A percentile compares a stretch with the other conserved stretches of the same genome.
Evolutionary conservation across 495 filamentous ascomycete species (phyloP).

Genomic region (Talaromyces trachyspermus): DNA sequence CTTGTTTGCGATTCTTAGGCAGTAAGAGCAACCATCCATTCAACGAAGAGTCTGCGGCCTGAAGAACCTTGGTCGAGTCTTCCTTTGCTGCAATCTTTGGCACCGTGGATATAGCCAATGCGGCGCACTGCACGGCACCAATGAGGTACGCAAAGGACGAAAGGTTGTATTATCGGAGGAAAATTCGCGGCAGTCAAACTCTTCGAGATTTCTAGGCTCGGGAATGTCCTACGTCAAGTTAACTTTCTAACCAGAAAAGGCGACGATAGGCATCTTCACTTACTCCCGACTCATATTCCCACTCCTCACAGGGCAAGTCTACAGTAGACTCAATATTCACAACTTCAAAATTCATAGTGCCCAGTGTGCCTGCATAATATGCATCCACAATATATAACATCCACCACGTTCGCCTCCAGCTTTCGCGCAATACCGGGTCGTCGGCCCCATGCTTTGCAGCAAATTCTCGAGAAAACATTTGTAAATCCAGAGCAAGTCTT

Average conservation of each 20-base stretch:
- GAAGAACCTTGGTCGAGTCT: slow-evolving; percentile 20
- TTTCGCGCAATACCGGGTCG: slow-evolving; percentile 20
- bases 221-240: slow-evolving; percentile 48
- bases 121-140: slow-evolving; percentile 32
- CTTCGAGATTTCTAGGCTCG: slow-evolving; percentile 50
- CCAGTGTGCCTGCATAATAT: slow-evolving; percentile 23
- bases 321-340: slow-evolving; percentile 51
- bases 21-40: slow-evolving; percentile 24
- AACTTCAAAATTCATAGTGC: slow-evolving; percentile 38
- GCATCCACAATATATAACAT: slow-evolving; percentile 23
- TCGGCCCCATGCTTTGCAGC: slow-evolving; percentile 11
- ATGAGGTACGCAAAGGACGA: slow-evolving; percentile 75
- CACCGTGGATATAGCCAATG: slow-evolving; percentile 16
- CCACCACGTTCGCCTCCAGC: slow-evolving; percentile 35
- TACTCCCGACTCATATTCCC: slow-evolving; percentile 59
- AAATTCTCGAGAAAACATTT: slow-evolving; percentile 19
- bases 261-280: slow-evolving; percentile 17
- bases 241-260: slow-evolving; percentile 1
- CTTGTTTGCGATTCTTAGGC: slow-evolving; percentile 19
- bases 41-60: slow-evolving; percentile 19
- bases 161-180: slow-evolving; percentile 49
- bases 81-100: slow-evolving; percentile 15
- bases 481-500: slow-evolving; percentile 31
- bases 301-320: slow-evolving; percentile 69
- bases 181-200: slow-evolving; percentile 67